phyloP scores from a whole-genome alignment of 2,329 filamentous ascomycete genomes.

The Fusarium temperatum region DNA sequence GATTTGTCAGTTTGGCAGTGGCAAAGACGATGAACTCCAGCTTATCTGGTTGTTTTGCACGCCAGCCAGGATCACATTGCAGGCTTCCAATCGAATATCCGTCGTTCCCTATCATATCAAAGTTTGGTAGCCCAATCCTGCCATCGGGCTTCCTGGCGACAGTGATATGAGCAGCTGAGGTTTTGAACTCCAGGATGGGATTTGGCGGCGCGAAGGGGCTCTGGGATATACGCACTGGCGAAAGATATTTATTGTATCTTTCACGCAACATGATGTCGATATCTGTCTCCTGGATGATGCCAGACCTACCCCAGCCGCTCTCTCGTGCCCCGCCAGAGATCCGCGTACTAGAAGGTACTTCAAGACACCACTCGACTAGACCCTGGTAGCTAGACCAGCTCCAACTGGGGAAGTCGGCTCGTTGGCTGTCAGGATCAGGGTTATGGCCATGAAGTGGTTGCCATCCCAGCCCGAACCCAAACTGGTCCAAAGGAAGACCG shows the following conservation, averaged over 20 bases:
- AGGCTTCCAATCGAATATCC: neutral
- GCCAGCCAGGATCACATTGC: neutral
- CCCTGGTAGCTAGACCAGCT: neutral
- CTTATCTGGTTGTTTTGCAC: accelerated
- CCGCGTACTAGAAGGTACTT: neutral
- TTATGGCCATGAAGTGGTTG: neutral
- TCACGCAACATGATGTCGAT: neutral
- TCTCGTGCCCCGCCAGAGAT: neutral
- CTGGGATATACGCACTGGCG: neutral
- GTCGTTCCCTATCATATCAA: neutral
- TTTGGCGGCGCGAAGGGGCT: accelerated
- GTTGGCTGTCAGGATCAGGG: neutral
- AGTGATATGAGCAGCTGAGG: neutral
- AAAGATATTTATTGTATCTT: neutral
- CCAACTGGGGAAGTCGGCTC: neutral
- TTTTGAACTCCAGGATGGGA: neutral
- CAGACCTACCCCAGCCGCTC: neutral
- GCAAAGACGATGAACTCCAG: neutral
- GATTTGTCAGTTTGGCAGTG: neutral
- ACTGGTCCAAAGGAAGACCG: neutral
- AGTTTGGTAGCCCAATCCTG: neutral
- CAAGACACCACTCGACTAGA: neutral
- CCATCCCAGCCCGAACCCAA: neutral
- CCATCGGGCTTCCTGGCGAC: neutral
- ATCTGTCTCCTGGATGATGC: neutral